These are phyloP conservation scores for Cyclocybe cylindracea DNA, from an alignment of 768 basidiomycete genomes.

Conservation along the genomic window DNA sequence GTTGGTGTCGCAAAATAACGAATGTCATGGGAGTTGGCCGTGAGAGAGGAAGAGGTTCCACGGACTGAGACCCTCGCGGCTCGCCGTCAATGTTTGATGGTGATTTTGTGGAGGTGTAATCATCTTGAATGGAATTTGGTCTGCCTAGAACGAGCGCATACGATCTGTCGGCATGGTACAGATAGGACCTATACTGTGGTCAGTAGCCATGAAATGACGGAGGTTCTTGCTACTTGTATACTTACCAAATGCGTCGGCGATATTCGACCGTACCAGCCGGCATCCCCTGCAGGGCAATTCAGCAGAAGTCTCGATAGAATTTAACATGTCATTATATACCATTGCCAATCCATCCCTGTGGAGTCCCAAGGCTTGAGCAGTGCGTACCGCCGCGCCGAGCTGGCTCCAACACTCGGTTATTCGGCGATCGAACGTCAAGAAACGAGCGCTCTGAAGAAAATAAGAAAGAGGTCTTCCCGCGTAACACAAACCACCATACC, in stretches of 20 bases:
- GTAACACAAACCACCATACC: slow-evolving; percentile 44
- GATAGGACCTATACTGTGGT: slow-evolving; percentile 57
- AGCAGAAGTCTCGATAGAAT: neutral
- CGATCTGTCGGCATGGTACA: slow-evolving; percentile 93
- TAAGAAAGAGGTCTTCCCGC: neutral
- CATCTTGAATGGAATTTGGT: slow-evolving; percentile 87
- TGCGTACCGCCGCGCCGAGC: slow-evolving; percentile 88
- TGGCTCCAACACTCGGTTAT: slow-evolving; percentile 98
- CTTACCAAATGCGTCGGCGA: slow-evolving; percentile 84
- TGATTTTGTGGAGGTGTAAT: slow-evolving; percentile 79
- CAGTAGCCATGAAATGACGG: neutral
- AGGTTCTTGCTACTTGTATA: neutral
- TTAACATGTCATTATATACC: slow-evolving; percentile 41
- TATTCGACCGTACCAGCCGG: slow-evolving; percentile 82
- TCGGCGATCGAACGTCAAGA: slow-evolving; percentile 72
- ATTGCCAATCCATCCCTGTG: slow-evolving; percentile 87
- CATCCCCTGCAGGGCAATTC: slow-evolving; percentile 51
- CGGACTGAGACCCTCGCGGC: slow-evolving; percentile 40
- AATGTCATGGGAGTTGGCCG: slow-evolving; percentile 86
- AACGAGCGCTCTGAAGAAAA: slow-evolving; percentile 48
- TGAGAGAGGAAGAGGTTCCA: slow-evolving; percentile 58
- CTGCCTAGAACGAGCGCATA: slow-evolving; percentile 91
- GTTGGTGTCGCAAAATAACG: slow-evolving; percentile 80
- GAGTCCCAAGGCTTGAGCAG: slow-evolving; percentile 90
- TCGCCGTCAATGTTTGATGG: slow-evolving; percentile 76